phyloP scores from a whole-genome alignment of 2,329 filamentous ascomycete species.

The Penicillium sp. region DNA sequence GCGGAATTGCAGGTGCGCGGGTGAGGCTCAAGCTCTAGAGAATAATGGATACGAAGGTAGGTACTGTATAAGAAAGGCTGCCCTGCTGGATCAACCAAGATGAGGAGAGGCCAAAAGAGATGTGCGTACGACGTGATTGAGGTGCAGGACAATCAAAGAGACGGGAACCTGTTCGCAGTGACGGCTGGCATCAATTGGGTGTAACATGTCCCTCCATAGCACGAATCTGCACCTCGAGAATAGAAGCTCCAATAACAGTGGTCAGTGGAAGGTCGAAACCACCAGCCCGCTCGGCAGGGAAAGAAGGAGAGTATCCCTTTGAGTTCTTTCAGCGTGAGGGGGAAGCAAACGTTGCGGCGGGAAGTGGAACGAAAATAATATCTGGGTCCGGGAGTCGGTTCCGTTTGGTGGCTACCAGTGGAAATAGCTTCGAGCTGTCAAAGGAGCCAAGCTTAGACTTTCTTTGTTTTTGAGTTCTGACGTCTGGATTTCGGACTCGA shows the following conservation, averaged over 20 bases:
- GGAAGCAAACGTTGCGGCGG: slow-evolving; percentile 25
- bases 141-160: slow-evolving; percentile 26
- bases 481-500: not conserved
- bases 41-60: slow-evolving; percentile 10
- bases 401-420: slow-evolving; percentile 14
- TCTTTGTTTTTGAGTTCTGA: slow-evolving; percentile 14
- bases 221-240: slow-evolving; percentile 28
- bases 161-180: slow-evolving; percentile 24
- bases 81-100: slow-evolving; percentile 14
- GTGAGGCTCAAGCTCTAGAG: slow-evolving; percentile 3
- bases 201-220: slow-evolving; percentile 28
- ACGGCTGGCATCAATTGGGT: slow-evolving; percentile 30
- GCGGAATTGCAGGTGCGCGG: not conserved
- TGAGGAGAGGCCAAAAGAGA: slow-evolving; percentile 14
- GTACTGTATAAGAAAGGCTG: slow-evolving; percentile 19
- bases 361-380: slow-evolving; percentile 9
- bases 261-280: slow-evolving; percentile 13
- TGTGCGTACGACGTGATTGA: slow-evolving; percentile 29
- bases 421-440: slow-evolving; percentile 5
- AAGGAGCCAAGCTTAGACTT: slow-evolving; percentile 6
- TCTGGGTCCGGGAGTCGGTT: slow-evolving; percentile 12
- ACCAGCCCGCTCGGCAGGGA: slow-evolving; percentile 20
- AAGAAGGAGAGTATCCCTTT: slow-evolving; percentile 26
- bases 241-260: slow-evolving; percentile 8
- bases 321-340: slow-evolving; percentile 17